These are phyloP conservation scores for Scortechinia acanthostroma DNA, from an alignment of 2,329 filamentous ascomycete genomes.

Conservation along the genomic window DNA sequence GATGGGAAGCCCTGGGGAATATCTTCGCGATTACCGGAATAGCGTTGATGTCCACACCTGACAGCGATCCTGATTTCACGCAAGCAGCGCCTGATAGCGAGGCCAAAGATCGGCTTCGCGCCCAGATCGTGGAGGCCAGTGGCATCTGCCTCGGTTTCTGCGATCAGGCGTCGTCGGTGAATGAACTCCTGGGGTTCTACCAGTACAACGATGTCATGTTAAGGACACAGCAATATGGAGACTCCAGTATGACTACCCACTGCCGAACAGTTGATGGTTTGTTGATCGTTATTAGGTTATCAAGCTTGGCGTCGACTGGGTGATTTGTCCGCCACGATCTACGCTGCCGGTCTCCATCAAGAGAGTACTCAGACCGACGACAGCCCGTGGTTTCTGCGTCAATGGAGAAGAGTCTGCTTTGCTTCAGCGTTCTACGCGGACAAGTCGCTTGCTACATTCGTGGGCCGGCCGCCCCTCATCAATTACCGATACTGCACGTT, in stretches of 20 bases:
- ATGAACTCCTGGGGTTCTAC: background rate
- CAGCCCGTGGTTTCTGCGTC: slow-evolving; percentile 3
- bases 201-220: background rate
- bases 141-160: background rate
- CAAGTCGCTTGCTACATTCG: slow-evolving; percentile 4
- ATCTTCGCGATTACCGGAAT: background rate
- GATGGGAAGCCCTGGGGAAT: slow-evolving; percentile 6
- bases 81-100: background rate
- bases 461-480: slow-evolving; percentile 4
- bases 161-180: background rate
- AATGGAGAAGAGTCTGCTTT: slow-evolving; percentile 4
- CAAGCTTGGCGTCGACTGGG: slow-evolving; percentile 2
- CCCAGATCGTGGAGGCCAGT: background rate
- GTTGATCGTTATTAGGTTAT: slow-evolving; percentile 3
- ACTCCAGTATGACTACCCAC: background rate
- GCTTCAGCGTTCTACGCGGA: slow-evolving; percentile 1
- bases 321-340: slow-evolving; percentile 1
- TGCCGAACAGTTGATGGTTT: background rate
- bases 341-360: slow-evolving; percentile 3
- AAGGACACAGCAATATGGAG: background rate
- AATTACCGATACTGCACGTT: slow-evolving; percentile 4
- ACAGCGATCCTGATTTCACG: background rate
- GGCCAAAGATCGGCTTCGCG: background rate
- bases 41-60: background rate
- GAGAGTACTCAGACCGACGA: slow-evolving; percentile 2